Evolutionary conservation across 2,329 filamentous ascomycete species (phyloP).

Genomic region (Stachybotrys elegans): DNA sequence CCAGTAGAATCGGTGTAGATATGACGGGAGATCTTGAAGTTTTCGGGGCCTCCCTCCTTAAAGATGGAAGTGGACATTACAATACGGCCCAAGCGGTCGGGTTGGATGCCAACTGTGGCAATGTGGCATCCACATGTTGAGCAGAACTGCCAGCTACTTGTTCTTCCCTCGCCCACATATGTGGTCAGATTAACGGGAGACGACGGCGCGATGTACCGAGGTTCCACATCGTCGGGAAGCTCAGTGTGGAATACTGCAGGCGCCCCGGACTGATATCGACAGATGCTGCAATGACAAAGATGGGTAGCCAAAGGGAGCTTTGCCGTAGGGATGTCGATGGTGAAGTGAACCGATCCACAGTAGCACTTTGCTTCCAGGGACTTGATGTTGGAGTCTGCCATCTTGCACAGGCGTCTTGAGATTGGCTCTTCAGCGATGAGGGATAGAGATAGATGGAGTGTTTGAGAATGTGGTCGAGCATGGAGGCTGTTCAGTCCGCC

Average conservation of each 20-base stretch:
- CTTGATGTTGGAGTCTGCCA: conserved; percentile 22
- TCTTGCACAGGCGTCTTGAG: too few species aligned
- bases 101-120: too few species aligned
- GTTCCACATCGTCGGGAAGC: conserved; percentile 27
- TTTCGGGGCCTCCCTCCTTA: conserved; percentile 24
- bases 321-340: conserved; percentile 30
- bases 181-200: conserved; percentile 27
- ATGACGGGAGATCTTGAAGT: conserved; percentile 30
- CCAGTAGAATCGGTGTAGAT: conserved; percentile 29
- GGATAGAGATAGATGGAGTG: too few species aligned
- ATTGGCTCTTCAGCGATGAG: too few species aligned
- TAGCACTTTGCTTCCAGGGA: conserved; percentile 39
- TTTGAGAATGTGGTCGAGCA: too few species aligned
- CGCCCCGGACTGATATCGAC: conserved; percentile 36
- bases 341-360: conserved; percentile 38
- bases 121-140: conserved; percentile 40
- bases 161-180: conserved; percentile 25
- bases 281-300: conserved; percentile 41
- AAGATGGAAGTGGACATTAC: conserved; percentile 35
- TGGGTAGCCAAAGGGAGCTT: conserved; percentile 35
- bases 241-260: conserved; percentile 36
- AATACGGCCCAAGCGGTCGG: too few species aligned
- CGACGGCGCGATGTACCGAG: conserved; percentile 35
- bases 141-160: conserved; percentile 37
- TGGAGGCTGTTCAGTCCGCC: too few species aligned